Conservation (phyloP, 108 stramenopile genomes). For the Pseudonitzschia multiseries region DNA sequence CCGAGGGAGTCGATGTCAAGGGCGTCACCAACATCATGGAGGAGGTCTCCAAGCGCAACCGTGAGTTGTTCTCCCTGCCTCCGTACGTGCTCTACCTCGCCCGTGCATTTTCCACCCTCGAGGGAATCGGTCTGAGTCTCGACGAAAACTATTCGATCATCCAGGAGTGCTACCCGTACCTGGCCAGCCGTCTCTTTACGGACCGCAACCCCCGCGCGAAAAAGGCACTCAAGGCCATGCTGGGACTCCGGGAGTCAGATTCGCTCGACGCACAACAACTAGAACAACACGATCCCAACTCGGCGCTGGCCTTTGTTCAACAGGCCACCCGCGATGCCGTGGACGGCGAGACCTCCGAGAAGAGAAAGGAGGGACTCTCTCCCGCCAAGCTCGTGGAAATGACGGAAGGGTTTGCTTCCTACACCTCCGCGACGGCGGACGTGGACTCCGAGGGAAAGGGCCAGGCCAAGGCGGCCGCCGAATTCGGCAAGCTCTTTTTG, state of each 20-base stretch:
- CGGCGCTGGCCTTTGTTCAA: constrained; percentile 24
- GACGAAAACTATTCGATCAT: constrained; percentile 89
- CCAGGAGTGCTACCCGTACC: constrained; percentile 88
- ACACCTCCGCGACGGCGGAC: constrained; percentile 74
- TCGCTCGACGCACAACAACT: too few relatives aligned
- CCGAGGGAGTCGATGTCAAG: constrained; percentile 76
- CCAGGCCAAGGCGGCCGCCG: constrained; percentile 56
- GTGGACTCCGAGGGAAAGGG: constrained; percentile 69
- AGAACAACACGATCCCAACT: constrained; percentile 4
- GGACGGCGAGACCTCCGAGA: constrained; percentile 5
- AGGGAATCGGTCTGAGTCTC: constrained; percentile 83
- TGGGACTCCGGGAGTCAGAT: constrained; percentile 57
- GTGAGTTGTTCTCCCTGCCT: constrained; percentile 75
- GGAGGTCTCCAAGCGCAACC: constrained; percentile 71
- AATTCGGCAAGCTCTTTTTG: constrained; percentile 68
- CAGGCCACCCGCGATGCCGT: constrained; percentile 18
- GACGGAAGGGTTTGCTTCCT: constrained; percentile 81
- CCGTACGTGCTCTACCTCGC: constrained; percentile 83
- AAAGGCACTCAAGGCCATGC: constrained; percentile 73
- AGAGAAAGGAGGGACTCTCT: constrained; percentile 35
- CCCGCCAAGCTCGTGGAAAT: constrained; percentile 77
- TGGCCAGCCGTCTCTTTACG: constrained; percentile 80
- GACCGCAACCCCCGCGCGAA: constrained; percentile 85
- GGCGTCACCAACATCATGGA: constrained; percentile 82
- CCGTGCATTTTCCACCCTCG: constrained; percentile 81